Base-by-base conservation (phyloP, 192 early-diverging fungal genomes). In the Coemansia sp. region DNA sequence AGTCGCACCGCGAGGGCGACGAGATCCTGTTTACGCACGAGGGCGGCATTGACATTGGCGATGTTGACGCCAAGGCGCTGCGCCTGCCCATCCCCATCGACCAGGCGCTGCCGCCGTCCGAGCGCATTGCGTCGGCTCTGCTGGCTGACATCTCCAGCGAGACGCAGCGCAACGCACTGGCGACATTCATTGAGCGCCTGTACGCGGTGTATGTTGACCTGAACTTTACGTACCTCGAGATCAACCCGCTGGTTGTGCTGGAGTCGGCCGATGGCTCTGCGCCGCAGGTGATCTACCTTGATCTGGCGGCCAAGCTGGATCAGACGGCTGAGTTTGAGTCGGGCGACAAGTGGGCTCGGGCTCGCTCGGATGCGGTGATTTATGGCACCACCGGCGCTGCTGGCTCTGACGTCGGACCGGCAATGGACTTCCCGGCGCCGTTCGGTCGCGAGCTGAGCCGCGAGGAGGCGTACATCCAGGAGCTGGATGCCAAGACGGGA, bases 181-280 rank as follows among this genome's bases (percentile, higher is more conserved):
- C 93, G 34, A 89, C 94, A 26, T 98, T 98, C 68, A 89, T 97
- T 62, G 86, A 86, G 61, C 91, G 92, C 54, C 86, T 98, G 44
- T 96, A 97, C 74, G 84, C 92, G 40, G 93, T 98, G 60, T 98
- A 97, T 82, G 83, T 95, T 56, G 93, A 97, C 61, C 87, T 97
- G 28, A 92, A 98, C 77, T 98, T 96, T 78, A 98, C 97, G 28
- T 98, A 98, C 74, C 92, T 98, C 65, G 97, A 98, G 81, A 98
- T 98, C 87, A 98, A 98, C 83, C 97, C 97, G 28, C 85, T 98
- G 58, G 97, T 98, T 3, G 97, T 98, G 52, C 82, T 93, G 53
- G 91, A 92, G 62, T 66, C 84, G 21, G 77, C 63, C 17, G 67
- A 77, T 4, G 84, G 84, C 38, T 60, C 73, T 18, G 70, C 78